Evolutionary conservation across 2,329 filamentous ascomycete species (phyloP), one percentile per base, ranked within the genome.

Genomic region (Fusarium sp.): DNA sequence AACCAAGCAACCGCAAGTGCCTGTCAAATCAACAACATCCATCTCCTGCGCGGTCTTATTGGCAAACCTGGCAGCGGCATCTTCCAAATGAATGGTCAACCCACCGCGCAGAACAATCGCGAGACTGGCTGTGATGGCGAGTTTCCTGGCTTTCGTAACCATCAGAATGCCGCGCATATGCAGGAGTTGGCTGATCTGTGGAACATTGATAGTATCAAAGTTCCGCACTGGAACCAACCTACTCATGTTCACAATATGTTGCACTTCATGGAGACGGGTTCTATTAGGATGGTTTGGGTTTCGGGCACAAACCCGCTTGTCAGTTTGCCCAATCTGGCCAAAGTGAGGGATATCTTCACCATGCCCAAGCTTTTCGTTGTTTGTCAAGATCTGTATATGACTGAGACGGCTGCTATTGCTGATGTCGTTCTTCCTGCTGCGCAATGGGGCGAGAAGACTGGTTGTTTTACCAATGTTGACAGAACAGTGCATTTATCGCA

Each of bases 181-280:
- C 45, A 52, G 3, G 55, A 57, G 0, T 5, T 57, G 1, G 55
- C 55, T 18, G 32, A 52, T 1, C 7, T 57, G 3, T 57, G 55
- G 55, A 52, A 52, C 0, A 57, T 41, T 2, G 22, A 57, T 2
- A 51, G 20, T 0, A 51, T 57, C 6, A 32, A 57, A 3, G 54
- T 57, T 4, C 45, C 54, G 2, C 45, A 57, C 6, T 57, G 54
- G 45, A 57, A 51, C 4, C 32, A 56, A 3, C 54, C 45, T 7
- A 57, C 54, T 2, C 45, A 57, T 51, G 30, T 57, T 4, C 54
- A 57, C 3, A 57, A 57, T 3, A 57, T 57, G 32, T 24, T 57
- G 8, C 30, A 14, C 0, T 57, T 51, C 1, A 57, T 57, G 45
- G 32, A 57, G 3, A 30, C n/a, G 9, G 54, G 54, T 2, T 57